These are phyloP conservation scores for Citrus mangshanensis DNA, from an alignment of 345 rosid species.

Conservation along the genomic window DNA sequence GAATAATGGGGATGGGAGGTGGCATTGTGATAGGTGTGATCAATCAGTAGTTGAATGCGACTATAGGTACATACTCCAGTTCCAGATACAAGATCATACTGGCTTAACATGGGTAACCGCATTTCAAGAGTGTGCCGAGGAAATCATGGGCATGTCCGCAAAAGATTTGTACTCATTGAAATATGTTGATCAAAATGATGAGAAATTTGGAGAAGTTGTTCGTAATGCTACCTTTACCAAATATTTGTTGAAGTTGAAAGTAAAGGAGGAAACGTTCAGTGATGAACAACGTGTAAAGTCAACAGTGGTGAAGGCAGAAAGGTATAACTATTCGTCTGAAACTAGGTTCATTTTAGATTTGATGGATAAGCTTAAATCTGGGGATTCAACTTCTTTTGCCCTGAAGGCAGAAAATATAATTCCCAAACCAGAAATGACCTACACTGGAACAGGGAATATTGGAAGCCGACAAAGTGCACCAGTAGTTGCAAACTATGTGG, in stretches of 20 bases:
- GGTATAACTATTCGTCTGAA: slow-evolving; percentile 52
- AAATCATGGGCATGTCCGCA: slow-evolving; percentile 83
- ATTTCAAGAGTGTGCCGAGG: slow-evolving; percentile 83
- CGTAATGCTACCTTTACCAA: slow-evolving; percentile 63
- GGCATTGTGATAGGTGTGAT: slow-evolving; percentile 90
- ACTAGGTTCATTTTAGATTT: slow-evolving; percentile 60
- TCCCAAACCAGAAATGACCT: slow-evolving; percentile 24
- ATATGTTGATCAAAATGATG: slow-evolving; percentile 61
- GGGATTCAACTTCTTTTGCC: slow-evolving; percentile 27
- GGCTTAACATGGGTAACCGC: slow-evolving; percentile 87
- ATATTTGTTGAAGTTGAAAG: slow-evolving; percentile 75
- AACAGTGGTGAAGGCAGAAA: slow-evolving; percentile 74
- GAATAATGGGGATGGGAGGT: slow-evolving; percentile 87
- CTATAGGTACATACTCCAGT: slow-evolving; percentile 76
- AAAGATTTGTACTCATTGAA: slow-evolving; percentile 67
- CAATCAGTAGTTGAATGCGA: slow-evolving; percentile 67
- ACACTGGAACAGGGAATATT: slow-evolving; percentile 24
- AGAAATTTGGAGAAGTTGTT: slow-evolving; percentile 60
- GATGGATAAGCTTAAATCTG: slow-evolving; percentile 49
- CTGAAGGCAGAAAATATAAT: slow-evolving; percentile 29
- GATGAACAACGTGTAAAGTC: slow-evolving; percentile 92
- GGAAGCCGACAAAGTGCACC: slow-evolving; percentile 34
- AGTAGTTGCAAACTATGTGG: slow-evolving; percentile 16
- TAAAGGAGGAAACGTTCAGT: slow-evolving; percentile 82
- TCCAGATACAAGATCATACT: slow-evolving; percentile 92